These are phyloP conservation scores for Luffa acutangula DNA, from an alignment of 306 rosid species.

Conservation along the genomic window DNA sequence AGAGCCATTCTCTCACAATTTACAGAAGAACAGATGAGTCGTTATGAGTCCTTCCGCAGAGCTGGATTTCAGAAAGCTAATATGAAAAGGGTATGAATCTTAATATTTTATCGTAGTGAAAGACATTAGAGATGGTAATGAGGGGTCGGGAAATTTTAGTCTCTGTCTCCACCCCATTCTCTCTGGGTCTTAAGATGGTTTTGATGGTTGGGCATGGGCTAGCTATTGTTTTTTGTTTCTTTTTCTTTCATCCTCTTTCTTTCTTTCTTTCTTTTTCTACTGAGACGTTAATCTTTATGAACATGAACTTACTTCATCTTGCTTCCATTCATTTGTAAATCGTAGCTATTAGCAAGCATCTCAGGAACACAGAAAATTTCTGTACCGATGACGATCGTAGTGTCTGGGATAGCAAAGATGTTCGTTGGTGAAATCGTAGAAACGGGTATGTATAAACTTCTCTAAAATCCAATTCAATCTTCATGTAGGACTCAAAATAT, in stretches of 20 bases:
- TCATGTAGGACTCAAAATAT: neutral
- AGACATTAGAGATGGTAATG: neutral
- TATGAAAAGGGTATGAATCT: conserved; percentile 65
- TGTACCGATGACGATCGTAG: conserved; percentile 81
- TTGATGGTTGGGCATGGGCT: neutral
- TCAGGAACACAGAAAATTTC: conserved; percentile 83
- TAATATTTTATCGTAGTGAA: neutral
- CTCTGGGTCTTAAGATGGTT: neutral
- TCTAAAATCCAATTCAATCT: neutral
- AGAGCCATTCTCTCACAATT: conserved; percentile 79
- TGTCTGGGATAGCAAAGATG: conserved; percentile 88
- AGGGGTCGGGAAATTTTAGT: neutral
- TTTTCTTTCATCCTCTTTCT: neutral
- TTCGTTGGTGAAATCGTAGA: conserved; percentile 92
- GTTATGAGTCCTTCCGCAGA: conserved; percentile 87
- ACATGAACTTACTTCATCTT: neutral
- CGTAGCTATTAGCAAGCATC: conserved; percentile 72
- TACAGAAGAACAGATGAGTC: conserved; percentile 85
- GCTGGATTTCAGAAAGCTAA: conserved; percentile 90
- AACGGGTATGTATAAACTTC: conserved; percentile 37
- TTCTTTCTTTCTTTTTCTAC: neutral
- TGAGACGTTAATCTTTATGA: neutral
- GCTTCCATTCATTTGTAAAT: neutral
- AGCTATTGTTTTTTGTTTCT: neutral
- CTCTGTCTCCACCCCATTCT: neutral